A percentile compares a stretch with the other conserved stretches of the same genome.
Evolutionary conservation across 805 yeast species (phyloP).

Genomic region (Metschnikowia picachoensis): DNA sequence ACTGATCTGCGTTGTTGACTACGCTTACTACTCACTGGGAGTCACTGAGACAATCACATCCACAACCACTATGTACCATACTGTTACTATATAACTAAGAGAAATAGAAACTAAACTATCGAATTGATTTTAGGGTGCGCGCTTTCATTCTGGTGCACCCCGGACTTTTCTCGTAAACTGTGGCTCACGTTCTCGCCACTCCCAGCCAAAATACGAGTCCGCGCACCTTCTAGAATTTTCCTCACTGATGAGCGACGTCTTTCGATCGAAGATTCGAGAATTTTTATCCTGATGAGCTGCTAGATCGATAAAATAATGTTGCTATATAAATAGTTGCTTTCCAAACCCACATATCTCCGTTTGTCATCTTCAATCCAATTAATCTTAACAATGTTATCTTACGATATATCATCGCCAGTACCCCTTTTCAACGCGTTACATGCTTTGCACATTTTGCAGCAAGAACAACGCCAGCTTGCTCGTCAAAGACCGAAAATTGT

Average conservation of each 20-base stretch:
- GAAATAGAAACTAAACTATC: not conserved
- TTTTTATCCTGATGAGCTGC: not conserved
- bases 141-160: no score
- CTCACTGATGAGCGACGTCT: not conserved
- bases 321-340: not conserved
- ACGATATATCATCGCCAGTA: slow-evolving; percentile 14
- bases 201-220: not conserved
- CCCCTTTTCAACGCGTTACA: slow-evolving; percentile 13
- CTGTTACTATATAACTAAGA: slow-evolving; percentile 26
- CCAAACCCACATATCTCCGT: not conserved
- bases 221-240: slow-evolving; percentile 2
- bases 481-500: slow-evolving; percentile 25
- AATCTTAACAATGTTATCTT: slow-evolving; percentile 12
- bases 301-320: not conserved
- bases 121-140: not conserved
- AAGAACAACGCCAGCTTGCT: slow-evolving; percentile 9
- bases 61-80: slow-evolving; percentile 32
- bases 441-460: slow-evolving; percentile 15
- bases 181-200: no score
- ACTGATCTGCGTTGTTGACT: slow-evolving; percentile 32
- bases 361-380: not conserved
- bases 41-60: slow-evolving; percentile 36
- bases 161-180: no score
- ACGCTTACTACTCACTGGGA: slow-evolving; percentile 30
- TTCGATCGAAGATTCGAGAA: not conserved